A percentile compares a stretch with the other conserved stretches of the same genome.
Conservation (phyloP, 2,329 filamentous ascomycete species). For the Alternaria panax region DNA sequence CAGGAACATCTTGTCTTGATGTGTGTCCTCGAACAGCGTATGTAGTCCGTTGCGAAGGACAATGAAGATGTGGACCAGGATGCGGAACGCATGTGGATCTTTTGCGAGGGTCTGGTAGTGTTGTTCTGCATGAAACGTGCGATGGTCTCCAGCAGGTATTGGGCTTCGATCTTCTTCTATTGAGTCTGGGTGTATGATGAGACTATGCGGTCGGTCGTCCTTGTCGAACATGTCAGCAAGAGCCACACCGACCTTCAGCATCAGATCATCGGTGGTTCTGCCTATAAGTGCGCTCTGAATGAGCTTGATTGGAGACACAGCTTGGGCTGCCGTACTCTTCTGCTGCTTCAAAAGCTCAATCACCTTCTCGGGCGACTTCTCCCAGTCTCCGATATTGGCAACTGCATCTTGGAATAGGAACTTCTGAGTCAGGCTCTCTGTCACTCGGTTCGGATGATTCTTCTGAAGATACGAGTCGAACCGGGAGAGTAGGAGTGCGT, state of each 20-base stretch:
- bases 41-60: constrained; percentile 63
- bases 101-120: constrained; percentile 46
- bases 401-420: constrained; percentile 71
- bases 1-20: constrained; percentile 38
- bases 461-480: constrained; percentile 75
- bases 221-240: constrained; percentile 50
- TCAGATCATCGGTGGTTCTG: constrained; percentile 58
- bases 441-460: constrained; percentile 59
- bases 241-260: constrained; percentile 54
- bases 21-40: constrained; percentile 19
- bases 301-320: constrained; percentile 72
- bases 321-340: constrained; percentile 64
- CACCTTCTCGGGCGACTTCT: constrained; percentile 62
- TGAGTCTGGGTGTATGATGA: constrained; percentile 44
- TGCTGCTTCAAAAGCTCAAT: constrained; percentile 67
- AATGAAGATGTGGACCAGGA: constrained; percentile 65
- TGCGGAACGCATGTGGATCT: constrained; percentile 55
- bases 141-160: constrained; percentile 28
- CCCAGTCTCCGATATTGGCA: constrained; percentile 66
- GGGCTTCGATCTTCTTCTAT: constrained; percentile 23
- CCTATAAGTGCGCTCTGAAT: constrained; percentile 79
- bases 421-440: constrained; percentile 63
- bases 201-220: constrained; percentile 35
- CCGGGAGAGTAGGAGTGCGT: constrained; percentile 79
- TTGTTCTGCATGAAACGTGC: constrained; percentile 31